These are phyloP conservation scores for Candida maris DNA, from an alignment of 805 yeast species.

Conservation along the genomic window DNA sequence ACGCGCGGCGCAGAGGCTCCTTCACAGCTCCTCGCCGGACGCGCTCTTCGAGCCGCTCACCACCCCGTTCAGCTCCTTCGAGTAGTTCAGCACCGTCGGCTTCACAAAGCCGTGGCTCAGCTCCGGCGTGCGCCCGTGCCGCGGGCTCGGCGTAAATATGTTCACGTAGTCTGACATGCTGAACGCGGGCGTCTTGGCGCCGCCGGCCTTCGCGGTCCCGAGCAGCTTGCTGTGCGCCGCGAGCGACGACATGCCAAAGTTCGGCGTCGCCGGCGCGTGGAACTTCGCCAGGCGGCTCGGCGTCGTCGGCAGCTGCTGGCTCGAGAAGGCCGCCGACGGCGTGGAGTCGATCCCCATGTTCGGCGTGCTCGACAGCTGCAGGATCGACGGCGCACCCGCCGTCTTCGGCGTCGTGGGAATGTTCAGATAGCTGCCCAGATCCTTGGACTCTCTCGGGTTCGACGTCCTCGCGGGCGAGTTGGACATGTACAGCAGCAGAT, in stretches of 20 bases:
- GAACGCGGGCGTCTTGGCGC: conserved; percentile 56
- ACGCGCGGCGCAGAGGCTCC: no score
- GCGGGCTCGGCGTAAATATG: conserved; percentile 70
- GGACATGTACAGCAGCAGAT: conserved; percentile 73
- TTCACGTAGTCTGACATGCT: conserved; percentile 82
- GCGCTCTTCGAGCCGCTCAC: conserved; percentile 4
- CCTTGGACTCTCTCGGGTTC: conserved; percentile 31
- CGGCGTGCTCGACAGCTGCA: conserved; percentile 19
- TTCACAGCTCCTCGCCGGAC: no score
- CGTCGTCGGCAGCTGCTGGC: conserved; percentile 16
- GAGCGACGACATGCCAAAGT: conserved; percentile 6
- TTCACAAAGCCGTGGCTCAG: conserved; percentile 15
- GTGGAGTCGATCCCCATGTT: conserved; percentile 25
- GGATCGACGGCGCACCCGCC: conserved; percentile 12
- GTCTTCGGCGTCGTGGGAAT: conserved; percentile 31
- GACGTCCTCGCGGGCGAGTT: conserved; percentile 57
- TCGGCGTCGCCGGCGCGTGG: conserved; percentile 16
- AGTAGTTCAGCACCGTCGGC: conserved; percentile 20
- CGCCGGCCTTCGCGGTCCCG: conserved; percentile 22
- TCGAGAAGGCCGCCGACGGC: conserved; percentile 12
- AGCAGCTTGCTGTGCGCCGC: conserved; percentile 5
- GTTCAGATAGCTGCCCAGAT: conserved; percentile 13
- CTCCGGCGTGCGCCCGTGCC: conserved; percentile 37
- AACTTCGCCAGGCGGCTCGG: conserved; percentile 9
- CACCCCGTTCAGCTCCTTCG: conserved; percentile 23